Conservation (phyloP, 257 asterid species). For the Apocynum venetum region DNA sequence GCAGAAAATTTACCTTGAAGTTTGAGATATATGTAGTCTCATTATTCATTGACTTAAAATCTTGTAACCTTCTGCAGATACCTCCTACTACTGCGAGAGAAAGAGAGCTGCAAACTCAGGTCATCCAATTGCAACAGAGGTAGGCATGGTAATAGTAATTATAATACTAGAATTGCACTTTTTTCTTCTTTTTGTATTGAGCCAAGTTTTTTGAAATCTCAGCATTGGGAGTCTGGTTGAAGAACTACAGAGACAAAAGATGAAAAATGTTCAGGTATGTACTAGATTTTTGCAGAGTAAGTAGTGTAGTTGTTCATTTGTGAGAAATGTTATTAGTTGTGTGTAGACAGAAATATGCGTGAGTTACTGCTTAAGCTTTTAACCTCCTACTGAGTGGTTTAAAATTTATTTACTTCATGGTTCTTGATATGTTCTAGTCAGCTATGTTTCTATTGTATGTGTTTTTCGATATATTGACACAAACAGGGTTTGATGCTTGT, state of each 20-base stretch:
- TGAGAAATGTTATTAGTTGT: not conserved
- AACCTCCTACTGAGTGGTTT: not conserved
- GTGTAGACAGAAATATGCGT: not conserved
- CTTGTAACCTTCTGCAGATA: conserved; percentile 30
- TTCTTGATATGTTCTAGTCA: not conserved
- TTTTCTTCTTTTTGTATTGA: not conserved
- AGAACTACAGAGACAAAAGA: conserved; percentile 74
- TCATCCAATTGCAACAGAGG: conserved; percentile 91
- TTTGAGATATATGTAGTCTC: not conserved
- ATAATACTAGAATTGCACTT: conserved; percentile 8
- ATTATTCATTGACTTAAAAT: conserved; percentile 2
- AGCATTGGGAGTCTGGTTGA: conserved; percentile 80
- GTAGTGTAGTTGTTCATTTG: not conserved
- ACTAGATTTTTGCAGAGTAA: not conserved
- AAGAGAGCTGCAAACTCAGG: conserved; percentile 72
- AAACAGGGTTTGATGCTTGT: not conserved
- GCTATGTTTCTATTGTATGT: not conserved
- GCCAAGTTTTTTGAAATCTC: conserved; percentile 35
- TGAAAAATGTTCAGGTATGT: conserved; percentile 69
- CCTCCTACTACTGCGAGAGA: conserved; percentile 45
- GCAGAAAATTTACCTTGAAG: not conserved
- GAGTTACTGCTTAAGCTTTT: not conserved
- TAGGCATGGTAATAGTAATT: conserved; percentile 17
- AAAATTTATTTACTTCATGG: not conserved
- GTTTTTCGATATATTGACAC: not conserved